Evolutionary conservation across 202 grass and related monocot genomes (phyloP), one percentile per base, ranked within the genome.

Genomic region (Zoysia matrella): DNA sequence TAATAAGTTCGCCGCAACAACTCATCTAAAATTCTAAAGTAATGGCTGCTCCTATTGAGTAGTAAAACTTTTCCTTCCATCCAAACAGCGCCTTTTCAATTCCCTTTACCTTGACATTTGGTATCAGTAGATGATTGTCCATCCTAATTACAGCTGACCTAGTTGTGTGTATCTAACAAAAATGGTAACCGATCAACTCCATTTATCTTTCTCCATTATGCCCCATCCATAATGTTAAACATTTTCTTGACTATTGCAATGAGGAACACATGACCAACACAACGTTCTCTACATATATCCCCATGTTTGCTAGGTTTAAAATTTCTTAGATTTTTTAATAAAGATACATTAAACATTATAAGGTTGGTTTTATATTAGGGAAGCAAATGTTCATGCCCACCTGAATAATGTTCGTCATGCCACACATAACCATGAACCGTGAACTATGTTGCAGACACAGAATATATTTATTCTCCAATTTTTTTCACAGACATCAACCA

Each of bases 401-500:
- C 46, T 53, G 71, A 61, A 80, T 52, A 70, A n/a, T 54, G 66
- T 53, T 44, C 53, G 70, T 7, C 8, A 81, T 40, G 48, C 16
- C 70, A 75, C 40, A 81, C 13, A 65, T 70, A 65, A 22, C 58
- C 8, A 72, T 5, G 30, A 58, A 66, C 22, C 55, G 18, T 15
- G 60, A 49, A 1, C 49, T 10, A 49, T 54, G 13, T 45, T 36
- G 11, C 58, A 71, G 55, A 42, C 58, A 56, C 43, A 65, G 14
- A 56, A 66, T 49, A 55, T 18, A 77, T 65, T 55, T 2, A 12
- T 71, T 42, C 15, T 77, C 14, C 9, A 72, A 45, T 82, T 77
- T 65, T 60, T 15, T 22, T 22, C 42, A 80, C 2, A 30, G 42
- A 40, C 48, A 56, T 76, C 58, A 41, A 63, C 52, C 62, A 61